Conservation (phyloP, 768 basidiomycete species). For the Flagelloscypha sp. region DNA sequence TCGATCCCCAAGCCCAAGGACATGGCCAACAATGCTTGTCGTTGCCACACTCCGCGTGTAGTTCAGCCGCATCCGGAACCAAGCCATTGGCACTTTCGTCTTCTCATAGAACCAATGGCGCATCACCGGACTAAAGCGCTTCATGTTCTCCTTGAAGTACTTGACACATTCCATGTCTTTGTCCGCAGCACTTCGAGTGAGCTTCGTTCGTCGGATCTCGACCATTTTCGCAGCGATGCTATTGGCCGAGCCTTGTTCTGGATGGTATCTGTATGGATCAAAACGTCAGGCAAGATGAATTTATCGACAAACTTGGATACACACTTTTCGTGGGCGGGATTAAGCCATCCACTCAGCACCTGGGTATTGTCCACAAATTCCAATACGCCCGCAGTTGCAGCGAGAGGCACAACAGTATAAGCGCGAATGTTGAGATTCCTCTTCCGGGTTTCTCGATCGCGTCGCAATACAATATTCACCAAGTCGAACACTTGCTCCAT, state of each 20-base stretch:
- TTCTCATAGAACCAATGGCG: slow-evolving; percentile 90
- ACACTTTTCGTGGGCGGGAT: slow-evolving; percentile 52
- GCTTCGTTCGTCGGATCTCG: too few species aligned
- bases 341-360: slow-evolving; percentile 57
- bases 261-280: slow-evolving; percentile 49
- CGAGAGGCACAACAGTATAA: slow-evolving; percentile 86
- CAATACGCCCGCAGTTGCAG: slow-evolving; percentile 71
- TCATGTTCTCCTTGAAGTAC: slow-evolving; percentile 27
- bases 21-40: slow-evolving; percentile 87
- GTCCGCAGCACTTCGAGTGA: too few species aligned
- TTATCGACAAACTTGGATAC: slow-evolving; percentile 11
- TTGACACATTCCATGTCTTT: slow-evolving; percentile 13
- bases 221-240: too few species aligned
- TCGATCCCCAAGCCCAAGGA: slow-evolving; percentile 88
- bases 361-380: slow-evolving; percentile 84
- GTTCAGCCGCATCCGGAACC: slow-evolving; percentile 86
- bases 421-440: slow-evolving; percentile 69
- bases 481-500: slow-evolving; percentile 98
- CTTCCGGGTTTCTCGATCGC: slow-evolving; percentile 68
- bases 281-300: slow-evolving; percentile 2
- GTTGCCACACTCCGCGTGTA: slow-evolving; percentile 92
- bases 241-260: too few species aligned
- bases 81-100: slow-evolving; percentile 80
- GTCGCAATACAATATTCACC: slow-evolving; percentile 67
- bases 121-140: slow-evolving; percentile 74